phyloP scores from a whole-genome alignment of 2,329 filamentous ascomycete species.

The Exophiala oligosperma region DNA sequence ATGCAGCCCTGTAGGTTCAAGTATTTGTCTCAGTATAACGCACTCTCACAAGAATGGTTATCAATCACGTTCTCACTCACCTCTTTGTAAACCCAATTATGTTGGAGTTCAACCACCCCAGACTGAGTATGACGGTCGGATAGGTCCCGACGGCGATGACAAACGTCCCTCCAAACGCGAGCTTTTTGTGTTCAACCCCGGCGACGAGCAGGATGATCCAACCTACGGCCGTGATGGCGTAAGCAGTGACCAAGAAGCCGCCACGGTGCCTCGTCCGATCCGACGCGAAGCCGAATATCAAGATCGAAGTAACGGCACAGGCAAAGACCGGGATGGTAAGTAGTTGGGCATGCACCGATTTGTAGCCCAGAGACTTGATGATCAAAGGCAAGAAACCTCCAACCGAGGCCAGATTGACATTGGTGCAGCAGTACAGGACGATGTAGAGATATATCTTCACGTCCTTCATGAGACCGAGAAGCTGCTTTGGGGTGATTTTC shows the following conservation, averaged over 20 bases:
- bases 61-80: not conserved
- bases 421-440: not conserved
- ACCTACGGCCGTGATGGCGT: not conserved
- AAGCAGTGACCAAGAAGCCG: not conserved
- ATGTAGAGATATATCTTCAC: not conserved
- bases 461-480: conserved; percentile 1
- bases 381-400: conserved; percentile 6
- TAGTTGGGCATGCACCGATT: not conserved
- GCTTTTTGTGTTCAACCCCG: not conserved
- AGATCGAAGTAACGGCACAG: not conserved
- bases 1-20: not conserved
- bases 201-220: not conserved
- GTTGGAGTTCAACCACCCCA: conserved; percentile 1
- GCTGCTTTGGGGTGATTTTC: not conserved
- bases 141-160: not conserved
- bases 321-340: conserved; percentile 6
- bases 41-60: not conserved
- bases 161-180: conserved; percentile 2
- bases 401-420: conserved; percentile 1
- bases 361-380: not conserved
- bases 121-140: not conserved
- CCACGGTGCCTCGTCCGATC: not conserved
- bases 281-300: not conserved
- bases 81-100: conserved; percentile 4
- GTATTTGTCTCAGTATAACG: not conserved